Percentiles rank a stretch among this genome's conserved stretches.
phyloP scores from a whole-genome alignment of 129 eudicot genomes.

The Rutidosis leptorrhynchoides region DNA sequence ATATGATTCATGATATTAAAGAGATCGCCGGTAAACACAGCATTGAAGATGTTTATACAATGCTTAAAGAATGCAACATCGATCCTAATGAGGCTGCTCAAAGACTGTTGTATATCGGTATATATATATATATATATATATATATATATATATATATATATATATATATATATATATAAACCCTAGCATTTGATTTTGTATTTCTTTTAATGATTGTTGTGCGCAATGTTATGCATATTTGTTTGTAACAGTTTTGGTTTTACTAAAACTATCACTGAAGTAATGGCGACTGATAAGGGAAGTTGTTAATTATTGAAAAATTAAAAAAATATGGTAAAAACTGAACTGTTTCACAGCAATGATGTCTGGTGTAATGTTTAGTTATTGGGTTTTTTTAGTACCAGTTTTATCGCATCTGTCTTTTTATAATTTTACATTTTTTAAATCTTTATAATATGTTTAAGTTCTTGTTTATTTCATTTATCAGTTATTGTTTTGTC shows the following conservation, averaged over 20 bases:
- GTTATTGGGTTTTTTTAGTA: background rate
- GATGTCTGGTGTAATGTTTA: background rate
- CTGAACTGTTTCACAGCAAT: background rate
- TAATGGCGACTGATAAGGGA: background rate
- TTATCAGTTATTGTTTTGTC: background rate
- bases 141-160: conserved; percentile 47
- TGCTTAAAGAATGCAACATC: conserved; percentile 68
- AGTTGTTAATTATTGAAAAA: background rate
- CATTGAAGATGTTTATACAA: conserved; percentile 51
- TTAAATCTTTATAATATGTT: too few relatives aligned
- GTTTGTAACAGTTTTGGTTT: background rate
- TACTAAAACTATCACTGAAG: background rate
- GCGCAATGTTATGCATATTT: background rate
- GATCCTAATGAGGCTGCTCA: conserved; percentile 78
- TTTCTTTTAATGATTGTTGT: conserved; percentile 1
- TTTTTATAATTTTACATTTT: background rate
- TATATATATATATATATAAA: conserved; percentile 45
- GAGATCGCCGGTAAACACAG: conserved; percentile 70
- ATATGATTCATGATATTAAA: conserved; percentile 43
- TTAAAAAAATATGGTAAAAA: background rate
- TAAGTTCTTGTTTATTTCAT: background rate
- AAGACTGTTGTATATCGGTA: conserved; percentile 62
- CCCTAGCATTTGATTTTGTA: conserved; percentile 10
- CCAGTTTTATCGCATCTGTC: background rate
- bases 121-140: conserved; percentile 46